Conservation (phyloP, 78 protist genomes). For the Cyanophora paradoxa region DNA sequence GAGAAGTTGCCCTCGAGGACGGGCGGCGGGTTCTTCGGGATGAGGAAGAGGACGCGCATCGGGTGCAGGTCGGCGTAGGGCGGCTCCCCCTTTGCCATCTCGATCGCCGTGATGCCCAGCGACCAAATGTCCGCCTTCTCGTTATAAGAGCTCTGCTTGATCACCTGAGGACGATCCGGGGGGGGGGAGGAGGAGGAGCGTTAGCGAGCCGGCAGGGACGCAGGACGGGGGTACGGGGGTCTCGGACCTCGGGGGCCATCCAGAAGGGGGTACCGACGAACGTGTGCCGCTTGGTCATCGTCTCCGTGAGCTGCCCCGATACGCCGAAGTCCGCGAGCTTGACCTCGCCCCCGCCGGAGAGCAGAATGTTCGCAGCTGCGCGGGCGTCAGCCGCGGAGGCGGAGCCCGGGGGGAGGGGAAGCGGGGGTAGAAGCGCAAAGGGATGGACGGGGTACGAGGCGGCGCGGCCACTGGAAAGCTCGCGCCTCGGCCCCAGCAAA, state of each 20-base stretch:
- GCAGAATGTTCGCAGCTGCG: slow-evolving; percentile 84
- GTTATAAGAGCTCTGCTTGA: slow-evolving; percentile 69
- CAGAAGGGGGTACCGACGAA: slow-evolving; percentile 66
- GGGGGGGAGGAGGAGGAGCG: slow-evolving; percentile 25
- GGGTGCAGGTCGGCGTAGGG: slow-evolving; percentile 90
- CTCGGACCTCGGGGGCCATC: slow-evolving; percentile 98
- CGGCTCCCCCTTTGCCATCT: slow-evolving; percentile 90
- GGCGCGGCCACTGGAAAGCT: too few relatives aligned
- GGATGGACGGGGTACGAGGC: too few relatives aligned
- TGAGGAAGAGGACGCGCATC: slow-evolving; percentile 85
- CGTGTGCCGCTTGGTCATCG: slow-evolving; percentile 40
- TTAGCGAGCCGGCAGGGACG: background rate
- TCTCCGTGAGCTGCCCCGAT: slow-evolving; percentile 66
- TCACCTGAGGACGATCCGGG: too few relatives aligned
- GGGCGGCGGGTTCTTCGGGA: slow-evolving; percentile 86
- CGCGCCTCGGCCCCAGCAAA: too few relatives aligned
- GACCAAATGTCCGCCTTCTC: slow-evolving; percentile 95
- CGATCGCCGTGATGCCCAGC: slow-evolving; percentile 97
- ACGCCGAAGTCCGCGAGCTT: slow-evolving; percentile 98
- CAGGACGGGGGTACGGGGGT: too few relatives aligned
- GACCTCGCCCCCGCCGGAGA: slow-evolving; percentile 75
- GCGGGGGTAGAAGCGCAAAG: too few relatives aligned
- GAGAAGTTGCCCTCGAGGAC: slow-evolving; percentile 59
- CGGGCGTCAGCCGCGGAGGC: background rate
- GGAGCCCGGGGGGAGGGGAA: too few relatives aligned